A percentile compares a stretch with the other conserved stretches of the same genome.
Evolutionary conservation across 2,329 filamentous ascomycete genomes (phyloP).

Genomic region (Magnaporthiopsis rhizophila): DNA sequence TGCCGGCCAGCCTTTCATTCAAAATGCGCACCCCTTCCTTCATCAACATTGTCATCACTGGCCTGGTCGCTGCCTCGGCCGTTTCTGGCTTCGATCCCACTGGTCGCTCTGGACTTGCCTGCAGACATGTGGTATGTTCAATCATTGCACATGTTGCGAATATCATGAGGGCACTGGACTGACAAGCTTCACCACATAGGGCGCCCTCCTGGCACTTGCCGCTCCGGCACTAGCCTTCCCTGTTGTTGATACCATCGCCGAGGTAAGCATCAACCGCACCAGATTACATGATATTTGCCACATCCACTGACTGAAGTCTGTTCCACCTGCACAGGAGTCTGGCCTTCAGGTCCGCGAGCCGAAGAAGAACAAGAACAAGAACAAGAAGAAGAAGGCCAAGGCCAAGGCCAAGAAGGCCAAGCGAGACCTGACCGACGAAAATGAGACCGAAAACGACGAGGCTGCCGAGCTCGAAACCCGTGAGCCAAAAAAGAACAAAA

Average conservation of each 20-base stretch:
- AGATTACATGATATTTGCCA: neutral
- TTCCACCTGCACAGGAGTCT: constrained; percentile 6
- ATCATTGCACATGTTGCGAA: constrained; percentile 18
- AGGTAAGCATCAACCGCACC: constrained; percentile 5
- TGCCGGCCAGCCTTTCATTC: constrained; percentile 20
- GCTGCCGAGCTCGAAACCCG: constrained; percentile 12
- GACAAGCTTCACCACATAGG: constrained; percentile 10
- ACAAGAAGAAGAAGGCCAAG: neutral
- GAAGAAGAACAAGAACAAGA: neutral
- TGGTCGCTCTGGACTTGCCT: constrained; percentile 15
- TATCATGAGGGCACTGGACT: constrained; percentile 12
- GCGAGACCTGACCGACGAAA: constrained; percentile 8
- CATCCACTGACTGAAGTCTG: constrained; percentile 8
- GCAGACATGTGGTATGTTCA: constrained; percentile 16
- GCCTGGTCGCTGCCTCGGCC: constrained; percentile 22
- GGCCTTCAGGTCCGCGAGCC: too few relatives aligned
- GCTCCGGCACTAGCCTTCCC: constrained; percentile 18
- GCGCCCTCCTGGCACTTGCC: constrained; percentile 20
- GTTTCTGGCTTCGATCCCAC: constrained; percentile 20
- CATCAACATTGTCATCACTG: constrained; percentile 20
- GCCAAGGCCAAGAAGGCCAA: constrained; percentile 6
- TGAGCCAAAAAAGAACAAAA: constrained; percentile 16
- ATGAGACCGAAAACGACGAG: constrained; percentile 4
- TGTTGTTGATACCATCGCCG: constrained; percentile 13
- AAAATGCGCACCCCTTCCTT: constrained; percentile 23